Conservation (phyloP, 257 asterid genomes). For the Solanum dulcamara region DNA sequence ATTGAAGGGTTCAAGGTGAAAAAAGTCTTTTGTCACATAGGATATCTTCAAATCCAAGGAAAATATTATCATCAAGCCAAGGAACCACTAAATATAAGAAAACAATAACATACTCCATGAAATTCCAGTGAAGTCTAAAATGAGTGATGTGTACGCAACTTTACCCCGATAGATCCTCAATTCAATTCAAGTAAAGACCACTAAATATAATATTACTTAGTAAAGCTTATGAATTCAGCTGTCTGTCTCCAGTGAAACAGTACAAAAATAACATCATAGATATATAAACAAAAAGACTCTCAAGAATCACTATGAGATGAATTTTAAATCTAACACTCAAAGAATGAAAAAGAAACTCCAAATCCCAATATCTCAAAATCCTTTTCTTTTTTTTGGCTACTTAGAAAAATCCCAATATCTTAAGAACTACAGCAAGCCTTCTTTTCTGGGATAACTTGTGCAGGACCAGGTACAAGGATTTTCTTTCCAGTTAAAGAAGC, state of each 20-base stretch:
- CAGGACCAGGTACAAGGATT: constrained; percentile 56
- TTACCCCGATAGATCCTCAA: neutral
- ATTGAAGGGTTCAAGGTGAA: too few species aligned
- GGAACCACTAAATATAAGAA: neutral
- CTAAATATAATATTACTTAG: neutral
- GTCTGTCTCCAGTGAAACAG: neutral
- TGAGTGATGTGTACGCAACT: too few species aligned
- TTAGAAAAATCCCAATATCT: neutral
- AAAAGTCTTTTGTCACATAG: too few species aligned
- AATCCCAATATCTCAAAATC: constrained; percentile 16
- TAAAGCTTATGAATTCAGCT: neutral
- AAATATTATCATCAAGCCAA: too few species aligned
- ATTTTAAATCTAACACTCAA: neutral
- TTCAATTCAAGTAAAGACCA: neutral
- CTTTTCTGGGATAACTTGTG: constrained; percentile 60
- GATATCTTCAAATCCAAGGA: too few species aligned
- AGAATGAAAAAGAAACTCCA: neutral
- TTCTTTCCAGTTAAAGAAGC: constrained; percentile 52
- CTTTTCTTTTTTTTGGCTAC: neutral
- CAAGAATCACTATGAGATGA: neutral
- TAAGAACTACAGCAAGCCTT: constrained; percentile 52
- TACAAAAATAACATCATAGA: neutral
- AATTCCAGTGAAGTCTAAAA: neutral
- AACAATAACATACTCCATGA: too few species aligned
- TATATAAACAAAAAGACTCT: neutral